phyloP scores from a whole-genome alignment of 345 rosid genomes.

The Noccaea caerulescens region DNA sequence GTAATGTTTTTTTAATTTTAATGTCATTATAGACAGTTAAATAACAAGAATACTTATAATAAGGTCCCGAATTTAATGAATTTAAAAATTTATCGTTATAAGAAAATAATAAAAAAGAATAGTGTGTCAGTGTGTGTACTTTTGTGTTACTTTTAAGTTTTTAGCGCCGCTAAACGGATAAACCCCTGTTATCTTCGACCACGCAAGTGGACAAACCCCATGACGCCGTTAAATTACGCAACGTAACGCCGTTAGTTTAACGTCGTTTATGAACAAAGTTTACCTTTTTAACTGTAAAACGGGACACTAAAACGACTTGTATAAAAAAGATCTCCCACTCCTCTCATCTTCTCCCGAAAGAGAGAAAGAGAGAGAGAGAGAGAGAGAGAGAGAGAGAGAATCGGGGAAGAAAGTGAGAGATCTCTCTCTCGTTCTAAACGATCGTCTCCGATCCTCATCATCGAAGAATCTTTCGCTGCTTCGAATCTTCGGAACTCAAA shows the following conservation, averaged over 20 bases:
- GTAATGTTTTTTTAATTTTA: no score
- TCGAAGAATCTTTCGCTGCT: not conserved
- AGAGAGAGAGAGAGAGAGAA: slow-evolving; percentile 7
- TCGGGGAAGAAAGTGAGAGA: not conserved
- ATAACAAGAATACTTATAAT: no score
- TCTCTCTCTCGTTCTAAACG: slow-evolving; percentile 13
- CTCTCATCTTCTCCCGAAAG: not conserved
- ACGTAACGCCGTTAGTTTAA: slow-evolving; percentile 17
- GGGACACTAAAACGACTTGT: not conserved
- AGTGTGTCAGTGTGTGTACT: no score
- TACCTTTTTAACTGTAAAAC: not conserved
- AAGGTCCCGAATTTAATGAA: no score
- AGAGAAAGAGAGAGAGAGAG: slow-evolving; percentile 19
- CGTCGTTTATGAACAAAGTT: slow-evolving; percentile 10
- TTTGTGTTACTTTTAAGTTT: not conserved
- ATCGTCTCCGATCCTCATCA: not conserved
- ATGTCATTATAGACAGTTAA: no score
- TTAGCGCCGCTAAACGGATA: slow-evolving; percentile 36
- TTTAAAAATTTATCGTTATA: no score
- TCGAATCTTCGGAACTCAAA: slow-evolving; percentile 5
- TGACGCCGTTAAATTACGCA: slow-evolving; percentile 3
- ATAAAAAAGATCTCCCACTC: slow-evolving; percentile 11
- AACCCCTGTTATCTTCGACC: not conserved
- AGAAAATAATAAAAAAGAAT: not conserved
- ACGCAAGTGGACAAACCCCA: slow-evolving; percentile 23